Conservation (phyloP, 1,284 basidiomycete genomes). For the Entoloma clypeatum region DNA sequence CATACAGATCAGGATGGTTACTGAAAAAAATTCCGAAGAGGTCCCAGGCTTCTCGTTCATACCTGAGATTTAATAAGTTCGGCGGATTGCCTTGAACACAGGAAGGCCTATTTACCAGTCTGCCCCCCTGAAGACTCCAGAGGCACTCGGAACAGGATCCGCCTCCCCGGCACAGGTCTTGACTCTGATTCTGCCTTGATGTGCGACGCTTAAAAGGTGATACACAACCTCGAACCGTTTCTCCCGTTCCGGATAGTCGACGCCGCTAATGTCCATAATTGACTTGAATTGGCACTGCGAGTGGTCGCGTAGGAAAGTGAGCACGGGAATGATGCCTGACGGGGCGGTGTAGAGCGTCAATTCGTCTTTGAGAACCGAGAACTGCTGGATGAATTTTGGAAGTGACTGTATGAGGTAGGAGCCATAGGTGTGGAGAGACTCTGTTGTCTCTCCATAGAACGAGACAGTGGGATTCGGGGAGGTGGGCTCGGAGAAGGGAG, state of each 20-base stretch:
- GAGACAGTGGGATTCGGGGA: conserved; percentile 80
- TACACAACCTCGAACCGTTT: conserved; percentile 98
- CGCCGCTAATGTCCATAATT: conserved; percentile 92
- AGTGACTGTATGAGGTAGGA: conserved; percentile 89
- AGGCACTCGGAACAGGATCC: conserved; percentile 87
- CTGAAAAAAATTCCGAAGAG: conserved; percentile 97
- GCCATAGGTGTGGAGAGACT: conserved; percentile 83
- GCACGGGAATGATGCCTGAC: conserved; percentile 76
- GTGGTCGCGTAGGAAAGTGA: conserved; percentile 96
- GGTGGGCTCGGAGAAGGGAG: conserved; percentile 84
- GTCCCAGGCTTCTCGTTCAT: conserved; percentile 98
- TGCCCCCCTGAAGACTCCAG: conserved; percentile 82
- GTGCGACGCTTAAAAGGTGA: conserved; percentile 82
- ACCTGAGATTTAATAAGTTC: conserved; percentile 45
- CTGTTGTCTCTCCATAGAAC: conserved; percentile 65
- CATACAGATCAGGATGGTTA: conserved; percentile 93
- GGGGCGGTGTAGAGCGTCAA: conserved; percentile 89
- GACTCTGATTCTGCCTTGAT: conserved; percentile 83
- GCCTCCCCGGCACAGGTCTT: conserved; percentile 98
- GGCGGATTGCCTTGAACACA: not conserved
- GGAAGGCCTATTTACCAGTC: conserved; percentile 72
- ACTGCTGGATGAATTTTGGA: conserved; percentile 95
- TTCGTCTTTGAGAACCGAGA: conserved; percentile 98
- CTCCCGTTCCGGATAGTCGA: conserved; percentile 90
- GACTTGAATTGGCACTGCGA: conserved; percentile 93